Evolutionary conservation across 345 rosid species (phyloP), one percentile per base, ranked within the genome.

Genomic region (Gossypium mustelinum): DNA sequence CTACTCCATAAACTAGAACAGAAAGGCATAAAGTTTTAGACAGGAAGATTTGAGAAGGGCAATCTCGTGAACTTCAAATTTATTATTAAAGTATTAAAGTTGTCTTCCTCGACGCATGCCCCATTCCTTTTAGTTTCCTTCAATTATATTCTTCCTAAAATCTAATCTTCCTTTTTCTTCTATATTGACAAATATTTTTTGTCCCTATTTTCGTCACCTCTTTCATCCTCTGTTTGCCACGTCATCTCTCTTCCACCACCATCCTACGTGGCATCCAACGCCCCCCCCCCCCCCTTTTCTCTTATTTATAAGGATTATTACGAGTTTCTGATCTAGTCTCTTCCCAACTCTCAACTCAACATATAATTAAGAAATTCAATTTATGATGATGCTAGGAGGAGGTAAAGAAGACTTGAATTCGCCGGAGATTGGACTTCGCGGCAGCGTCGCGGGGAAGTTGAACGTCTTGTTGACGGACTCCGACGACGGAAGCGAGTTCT

Each of bases 221-320:
- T 1, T 50, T 50, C 43, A 3, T 27, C 13, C 70, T 12, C 12
- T 68, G 14, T n/a, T 63, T 3, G 56, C 86, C 85, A 80, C 81
- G 80, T 83, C 80, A 76, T 14, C 24, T 9, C 1, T 3, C 7
- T 18, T 10, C 2, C 17, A 73, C 82, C 60, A 41, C 59, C 16
- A 69, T 79, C 76, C 74, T 9, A 73, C 80, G 69, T 80, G 83
- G 81, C 80, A 73, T 1, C 76, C 81, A 79, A 60, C 79, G 45
- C 77, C 80, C 45, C 74, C 51, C 80, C 45, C 74, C 51, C 1
- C 44, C 22, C 52, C 7, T 1, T 7, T 5, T n/a, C 47, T 17
- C 3, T 51, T 60, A 25, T 57, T 57, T 57, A 57, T 57, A 47
- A 17, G 34, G 41, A 34, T 6, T 34, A 51, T 16, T 12, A 9